A percentile compares a stretch with the other conserved stretches of the same genome.
phyloP scores from a whole-genome alignment of 495 filamentous ascomycete genomes.

The Penicillium psychrofluorescens region DNA sequence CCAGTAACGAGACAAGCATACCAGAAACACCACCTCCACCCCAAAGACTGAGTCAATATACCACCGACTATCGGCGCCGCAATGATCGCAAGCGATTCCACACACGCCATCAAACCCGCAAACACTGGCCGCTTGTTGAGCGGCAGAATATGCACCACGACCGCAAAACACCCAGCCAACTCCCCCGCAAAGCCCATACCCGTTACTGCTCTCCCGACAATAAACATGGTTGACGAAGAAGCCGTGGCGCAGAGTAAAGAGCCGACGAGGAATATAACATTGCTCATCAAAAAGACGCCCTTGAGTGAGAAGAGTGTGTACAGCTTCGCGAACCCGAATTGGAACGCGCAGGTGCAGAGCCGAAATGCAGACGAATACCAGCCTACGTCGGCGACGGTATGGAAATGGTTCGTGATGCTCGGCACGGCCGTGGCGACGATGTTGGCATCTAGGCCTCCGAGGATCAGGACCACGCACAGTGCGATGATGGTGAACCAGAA shows the following conservation, averaged over 20 bases:
- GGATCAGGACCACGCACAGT: conserved; percentile 6
- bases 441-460: conserved; percentile 12
- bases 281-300: conserved; percentile 12
- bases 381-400: conserved; percentile 17
- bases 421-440: conserved; percentile 24
- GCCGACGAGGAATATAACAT: conserved; percentile 18
- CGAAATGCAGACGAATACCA: conserved; percentile 23
- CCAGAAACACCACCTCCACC: conserved; percentile 28
- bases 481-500: conserved; percentile 12
- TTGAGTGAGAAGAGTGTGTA: conserved; percentile 24
- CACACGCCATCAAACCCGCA: conserved; percentile 27
- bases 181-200: conserved; percentile 19
- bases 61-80: conserved; percentile 20
- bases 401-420: conserved; percentile 19
- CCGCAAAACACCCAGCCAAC: conserved; percentile 16
- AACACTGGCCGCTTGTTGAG: conserved; percentile 28
- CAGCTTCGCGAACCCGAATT: conserved; percentile 25
- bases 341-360: conserved; percentile 22
- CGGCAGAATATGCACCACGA: conserved; percentile 23
- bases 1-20: not conserved
- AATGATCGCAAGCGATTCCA: conserved; percentile 19
- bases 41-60: conserved; percentile 17
- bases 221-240: conserved; percentile 16
- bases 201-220: conserved; percentile 24
- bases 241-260: conserved; percentile 24